Conservation (phyloP, 2,329 filamentous ascomycete genomes). For the Aspergillus aculeatus region DNA sequence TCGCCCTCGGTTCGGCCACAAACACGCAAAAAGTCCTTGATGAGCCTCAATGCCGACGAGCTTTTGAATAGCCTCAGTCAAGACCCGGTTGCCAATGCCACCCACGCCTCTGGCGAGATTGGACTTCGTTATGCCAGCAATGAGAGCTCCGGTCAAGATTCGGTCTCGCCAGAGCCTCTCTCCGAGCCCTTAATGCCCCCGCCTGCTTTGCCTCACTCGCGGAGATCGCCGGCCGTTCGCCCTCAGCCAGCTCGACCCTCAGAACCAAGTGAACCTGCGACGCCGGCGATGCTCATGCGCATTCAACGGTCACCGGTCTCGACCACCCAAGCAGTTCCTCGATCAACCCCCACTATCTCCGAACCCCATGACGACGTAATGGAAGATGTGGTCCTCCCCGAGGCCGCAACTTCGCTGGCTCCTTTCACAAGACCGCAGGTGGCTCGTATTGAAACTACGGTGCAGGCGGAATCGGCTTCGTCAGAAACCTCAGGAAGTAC, state of each 20-base stretch:
- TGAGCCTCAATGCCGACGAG: slow-evolving; percentile 35
- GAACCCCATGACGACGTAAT: slow-evolving; percentile 56
- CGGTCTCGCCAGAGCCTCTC: slow-evolving; percentile 51
- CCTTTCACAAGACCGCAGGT: slow-evolving; percentile 43
- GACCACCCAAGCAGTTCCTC: slow-evolving; percentile 37
- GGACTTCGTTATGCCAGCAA: slow-evolving; percentile 39
- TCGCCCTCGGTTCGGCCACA: slow-evolving; percentile 47
- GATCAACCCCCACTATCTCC: slow-evolving; percentile 37
- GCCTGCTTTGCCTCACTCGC: slow-evolving; percentile 45
- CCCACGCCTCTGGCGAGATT: slow-evolving; percentile 28
- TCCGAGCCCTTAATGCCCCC: slow-evolving; percentile 52
- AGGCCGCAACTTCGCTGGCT: slow-evolving; percentile 60
- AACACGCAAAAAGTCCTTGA: slow-evolving; percentile 34
- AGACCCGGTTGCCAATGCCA: slow-evolving; percentile 28
- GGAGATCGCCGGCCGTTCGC: slow-evolving; percentile 41
- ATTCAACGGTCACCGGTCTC: slow-evolving; percentile 53
- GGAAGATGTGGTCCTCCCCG: slow-evolving; percentile 70
- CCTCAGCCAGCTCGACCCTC: slow-evolving; percentile 30
- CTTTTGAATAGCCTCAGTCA: slow-evolving; percentile 37
- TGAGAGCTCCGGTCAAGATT: slow-evolving; percentile 48
- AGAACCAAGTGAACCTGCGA: slow-evolving; percentile 62
- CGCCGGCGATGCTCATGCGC: slow-evolving; percentile 85
- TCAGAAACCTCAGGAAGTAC: slow-evolving; percentile 64
- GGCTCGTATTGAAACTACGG: slow-evolving; percentile 51
- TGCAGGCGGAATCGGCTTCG: slow-evolving; percentile 44